Base-by-base conservation (phyloP, 2,329 filamentous ascomycete species). In the Aurifilum marmelostoma region DNA sequence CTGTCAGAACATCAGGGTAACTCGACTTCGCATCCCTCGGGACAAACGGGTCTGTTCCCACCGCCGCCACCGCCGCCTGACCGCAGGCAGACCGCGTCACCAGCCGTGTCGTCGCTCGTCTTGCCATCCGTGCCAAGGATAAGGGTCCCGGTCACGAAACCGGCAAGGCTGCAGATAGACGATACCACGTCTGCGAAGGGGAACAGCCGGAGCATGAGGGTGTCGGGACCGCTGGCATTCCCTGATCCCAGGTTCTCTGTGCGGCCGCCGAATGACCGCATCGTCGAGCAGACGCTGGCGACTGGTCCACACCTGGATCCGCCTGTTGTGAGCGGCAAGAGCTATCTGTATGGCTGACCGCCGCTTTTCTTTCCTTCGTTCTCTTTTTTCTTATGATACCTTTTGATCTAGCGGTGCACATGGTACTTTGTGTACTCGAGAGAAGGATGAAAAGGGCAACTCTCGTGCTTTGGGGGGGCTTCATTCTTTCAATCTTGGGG, bases 131-230 rank as follows among this genome's bases (percentile, higher is more conserved):
- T 83, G 0, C 76, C 76, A 1, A 80, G 79, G 32, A 74, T 83
- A 0, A 74, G 77, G 0, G 73, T 81, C 14, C 80, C 83, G 0
- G 84, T 80, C 73, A 80, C 80, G 72, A 81, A 83, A 72, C 69
- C 74, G 0, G 82, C 81, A 0, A 72, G 73, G 18, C 77, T 83
- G 21, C 73, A 71, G 3, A 68, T 80, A 1, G 59, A 77, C 16
- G 73, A 63, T 18, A 41, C 24, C 24, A 21, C 39, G 1, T 77
- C 76, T 50, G 56, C 65, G 1, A 77, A 78, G 0, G 43, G 75
- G 1, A 76, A 72, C 52, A 71, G 3, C 34, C 65, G 71, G 2
- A 71, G 74, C 18, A 72, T 79, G 65, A 71, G 75, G 2, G 79
- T 81, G 6, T 77, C 76, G 5, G 69, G 74, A 3, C 78, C 79